Base-by-base conservation (phyloP, 108 stramenopile species). In the Cyclostephanos invisitatus region DNA sequence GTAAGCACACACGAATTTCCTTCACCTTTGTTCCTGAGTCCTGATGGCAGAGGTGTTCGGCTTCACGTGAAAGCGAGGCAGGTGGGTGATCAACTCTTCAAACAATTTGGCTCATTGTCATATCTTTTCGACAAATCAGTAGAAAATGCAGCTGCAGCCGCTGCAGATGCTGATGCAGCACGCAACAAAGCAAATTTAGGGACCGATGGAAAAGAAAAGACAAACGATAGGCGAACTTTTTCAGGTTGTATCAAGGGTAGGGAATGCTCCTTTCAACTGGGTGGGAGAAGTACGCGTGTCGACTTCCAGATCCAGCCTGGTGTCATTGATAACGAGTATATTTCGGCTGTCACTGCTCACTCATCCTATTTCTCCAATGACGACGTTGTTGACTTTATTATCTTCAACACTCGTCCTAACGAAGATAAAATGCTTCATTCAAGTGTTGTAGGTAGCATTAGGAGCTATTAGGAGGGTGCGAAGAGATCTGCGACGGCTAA, bases 31-130 rank as follows among this genome's bases (percentile, higher is more conserved):
- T 91, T 88, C 68, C 68, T 93, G 58, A 87, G 83, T 55, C 77
- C 77, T 7, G 79, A 83, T 53, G 88, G 93, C 24, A 78, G 91
- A 67, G 74, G 72, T 40, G 80, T 94, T 14, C 86, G 90, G 40
- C 67, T 94, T 10, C 92, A 93, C 61, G 83, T 93, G 22, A 87
- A 90, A 64, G 92, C 92, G 12, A 78, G 68, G 78, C 88, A 90
- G 51, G 61, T 93, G 60, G 83, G 80, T 10, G 84, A 82, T 48
- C 75, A 85, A 11, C 61, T 92, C 21, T 77, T 77, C 59, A 83
- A 82, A 55, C 72, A 77, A 32, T 55, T 92, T 60, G 73, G 80
- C 8, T 73, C 72, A 8, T 21, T 80, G 7, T 80, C 80, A 8
- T 56, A 59, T n/a, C 62, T 80, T n/a, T 80, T 80, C 53, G 72